phyloP scores from a whole-genome alignment of 2,329 filamentous ascomycete genomes.

The Sarocladium strictum region DNA sequence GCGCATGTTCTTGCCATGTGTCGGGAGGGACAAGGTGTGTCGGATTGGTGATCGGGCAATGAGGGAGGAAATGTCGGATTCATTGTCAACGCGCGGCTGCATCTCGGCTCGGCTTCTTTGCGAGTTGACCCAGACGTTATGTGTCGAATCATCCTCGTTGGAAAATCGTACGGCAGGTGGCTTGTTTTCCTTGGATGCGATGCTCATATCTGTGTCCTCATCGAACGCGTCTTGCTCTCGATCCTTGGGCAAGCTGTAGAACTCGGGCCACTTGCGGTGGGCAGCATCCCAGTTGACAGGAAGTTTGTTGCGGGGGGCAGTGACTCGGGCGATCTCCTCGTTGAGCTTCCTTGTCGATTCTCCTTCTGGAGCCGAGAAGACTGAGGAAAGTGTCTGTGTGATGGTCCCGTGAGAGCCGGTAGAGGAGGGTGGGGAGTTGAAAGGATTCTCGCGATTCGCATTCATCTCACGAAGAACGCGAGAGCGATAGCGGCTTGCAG shows the following conservation, averaged over 20 bases:
- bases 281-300: constrained; percentile 39
- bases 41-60: constrained; percentile 33
- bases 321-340: constrained; percentile 40
- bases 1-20: constrained; percentile 20
- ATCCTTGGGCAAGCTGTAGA: constrained; percentile 35
- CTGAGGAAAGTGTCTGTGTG: constrained; percentile 45
- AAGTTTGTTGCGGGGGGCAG: constrained; percentile 29
- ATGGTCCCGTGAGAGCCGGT: constrained; percentile 53
- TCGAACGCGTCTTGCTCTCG: constrained; percentile 19
- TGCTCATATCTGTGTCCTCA: constrained; percentile 26
- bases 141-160: constrained; percentile 34
- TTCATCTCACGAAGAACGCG: constrained; percentile 47
- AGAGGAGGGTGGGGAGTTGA: constrained; percentile 53
- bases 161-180: constrained; percentile 22
- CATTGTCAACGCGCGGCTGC: constrained; percentile 48
- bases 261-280: constrained; percentile 48
- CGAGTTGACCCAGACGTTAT: constrained; percentile 32
- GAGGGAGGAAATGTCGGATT: constrained; percentile 42
- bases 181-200: constrained; percentile 40
- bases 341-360: constrained; percentile 48
- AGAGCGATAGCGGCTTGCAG: constrained; percentile 36
- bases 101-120: constrained; percentile 41
- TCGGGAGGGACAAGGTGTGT: constrained; percentile 5
- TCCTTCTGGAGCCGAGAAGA: constrained; percentile 47
- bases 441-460: constrained; percentile 47